Evolutionary conservation across 2,329 filamentous ascomycete species (phyloP).

Genomic region (Fusarium duplospermum): DNA sequence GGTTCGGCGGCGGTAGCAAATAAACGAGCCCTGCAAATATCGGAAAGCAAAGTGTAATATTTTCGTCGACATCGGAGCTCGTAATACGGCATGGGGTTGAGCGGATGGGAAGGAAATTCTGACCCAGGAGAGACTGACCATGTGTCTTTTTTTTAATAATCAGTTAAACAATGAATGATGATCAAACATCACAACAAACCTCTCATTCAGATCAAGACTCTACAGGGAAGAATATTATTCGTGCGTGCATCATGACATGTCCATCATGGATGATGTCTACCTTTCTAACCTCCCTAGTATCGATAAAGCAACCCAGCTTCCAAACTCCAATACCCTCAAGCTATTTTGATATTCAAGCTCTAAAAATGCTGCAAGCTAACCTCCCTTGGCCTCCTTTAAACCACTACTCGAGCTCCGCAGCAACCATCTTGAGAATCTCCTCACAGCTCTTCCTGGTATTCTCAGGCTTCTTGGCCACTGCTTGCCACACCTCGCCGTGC

Average conservation of each 20-base stretch:
- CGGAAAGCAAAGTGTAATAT: slow-evolving; percentile 20
- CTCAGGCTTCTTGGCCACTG: slow-evolving; percentile 83
- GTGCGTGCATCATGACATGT: background rate
- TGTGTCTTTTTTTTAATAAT: background rate
- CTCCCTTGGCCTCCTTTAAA: background rate
- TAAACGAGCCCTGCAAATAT: slow-evolving; percentile 23
- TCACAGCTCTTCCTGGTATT: slow-evolving; percentile 81
- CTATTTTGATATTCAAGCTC: background rate
- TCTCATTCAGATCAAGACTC: background rate
- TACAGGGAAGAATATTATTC: background rate
- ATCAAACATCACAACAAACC: background rate
- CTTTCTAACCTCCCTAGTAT: slow-evolving; percentile 30
- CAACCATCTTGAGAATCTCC: slow-evolving; percentile 85
- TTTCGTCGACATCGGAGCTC: slow-evolving; percentile 21
- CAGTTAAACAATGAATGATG: background rate
- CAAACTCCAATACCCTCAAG: slow-evolving; percentile 23
- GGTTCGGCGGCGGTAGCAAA: slow-evolving; percentile 75
- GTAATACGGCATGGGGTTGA: slow-evolving; percentile 9
- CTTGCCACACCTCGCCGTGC: slow-evolving; percentile 94
- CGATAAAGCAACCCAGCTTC: slow-evolving; percentile 6
- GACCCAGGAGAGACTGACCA: slow-evolving; percentile 22
- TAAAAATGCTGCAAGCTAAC: background rate
- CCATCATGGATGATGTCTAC: background rate
- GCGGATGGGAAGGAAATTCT: slow-evolving; percentile 19
- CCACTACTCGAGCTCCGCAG: slow-evolving; percentile 56